A percentile compares a stretch with the other conserved stretches of the same genome.
Conservation (phyloP, 1,139 yeast species). For the Geotrichum candidum region DNA sequence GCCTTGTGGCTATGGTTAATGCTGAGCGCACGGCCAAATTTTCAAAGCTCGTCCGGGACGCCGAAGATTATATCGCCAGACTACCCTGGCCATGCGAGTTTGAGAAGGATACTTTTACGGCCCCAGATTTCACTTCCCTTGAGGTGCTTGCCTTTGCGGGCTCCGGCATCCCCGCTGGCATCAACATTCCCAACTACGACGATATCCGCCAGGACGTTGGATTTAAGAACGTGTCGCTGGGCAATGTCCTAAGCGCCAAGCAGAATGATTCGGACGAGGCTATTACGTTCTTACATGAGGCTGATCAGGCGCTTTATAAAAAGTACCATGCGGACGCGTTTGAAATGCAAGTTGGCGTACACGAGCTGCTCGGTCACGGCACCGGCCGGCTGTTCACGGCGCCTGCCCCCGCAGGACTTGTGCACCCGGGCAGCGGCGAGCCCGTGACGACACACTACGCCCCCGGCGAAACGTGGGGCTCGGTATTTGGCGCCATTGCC, state of each 20-base stretch:
- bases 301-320: slow-evolving; percentile 52
- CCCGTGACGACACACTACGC: slow-evolving; percentile 69
- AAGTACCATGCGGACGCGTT: slow-evolving; percentile 76
- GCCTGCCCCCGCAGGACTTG: slow-evolving; percentile 10
- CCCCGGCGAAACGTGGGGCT: slow-evolving; percentile 85
- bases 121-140: slow-evolving; percentile 86
- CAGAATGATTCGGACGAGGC: slow-evolving; percentile 60
- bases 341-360: slow-evolving; percentile 90
- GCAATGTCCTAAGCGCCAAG: slow-evolving; percentile 67
- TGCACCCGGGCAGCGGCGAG: slow-evolving; percentile 44
- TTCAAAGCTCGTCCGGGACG: slow-evolving; percentile 58
- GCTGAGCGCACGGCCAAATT: slow-evolving; percentile 80
- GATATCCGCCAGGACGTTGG: slow-evolving; percentile 78
- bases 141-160: slow-evolving; percentile 89
- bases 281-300: slow-evolving; percentile 54
- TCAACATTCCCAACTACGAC: slow-evolving; percentile 87
- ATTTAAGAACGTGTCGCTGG: slow-evolving; percentile 82
- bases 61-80: slow-evolving; percentile 58
- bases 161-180: slow-evolving; percentile 87
- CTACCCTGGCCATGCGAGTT: slow-evolving; percentile 73
- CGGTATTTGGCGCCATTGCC: slow-evolving; percentile 73
- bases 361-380: slow-evolving; percentile 89
- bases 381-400: slow-evolving; percentile 76
- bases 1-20: slow-evolving; percentile 83
- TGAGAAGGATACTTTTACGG: slow-evolving; percentile 77